Percentiles rank a stretch among this genome's conserved stretches.
These are phyloP conservation scores for Pyrenophora teres DNA, from an alignment of 2,329 filamentous ascomycete species.

Conservation along the genomic window DNA sequence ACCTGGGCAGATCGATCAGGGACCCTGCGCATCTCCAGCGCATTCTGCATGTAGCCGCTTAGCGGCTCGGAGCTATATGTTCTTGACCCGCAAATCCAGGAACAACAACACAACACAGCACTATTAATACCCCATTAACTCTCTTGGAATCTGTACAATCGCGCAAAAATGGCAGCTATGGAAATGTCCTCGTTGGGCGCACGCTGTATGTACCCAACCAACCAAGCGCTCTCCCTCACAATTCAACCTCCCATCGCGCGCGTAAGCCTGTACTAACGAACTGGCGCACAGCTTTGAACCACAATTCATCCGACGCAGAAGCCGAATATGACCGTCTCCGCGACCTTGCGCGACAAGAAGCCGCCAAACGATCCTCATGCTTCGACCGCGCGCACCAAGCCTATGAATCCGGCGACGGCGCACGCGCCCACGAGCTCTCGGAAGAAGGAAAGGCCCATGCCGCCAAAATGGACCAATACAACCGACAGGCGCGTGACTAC, in stretches of 20 bases:
- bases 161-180: slow-evolving; percentile 34
- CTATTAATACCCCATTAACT: slow-evolving; percentile 4
- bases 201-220: slow-evolving; percentile 32
- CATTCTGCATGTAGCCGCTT: slow-evolving; percentile 20
- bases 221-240: not conserved
- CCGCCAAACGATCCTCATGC: slow-evolving; percentile 75
- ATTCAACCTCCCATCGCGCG: not conserved
- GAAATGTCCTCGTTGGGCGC: slow-evolving; percentile 45
- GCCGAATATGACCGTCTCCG: slow-evolving; percentile 91
- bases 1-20: slow-evolving; percentile 10
- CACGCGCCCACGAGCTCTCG: slow-evolving; percentile 78
- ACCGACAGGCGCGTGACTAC: slow-evolving; percentile 86
- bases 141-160: slow-evolving; percentile 10
- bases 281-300: slow-evolving; percentile 39
- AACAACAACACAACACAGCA: slow-evolving; percentile 14
- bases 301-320: slow-evolving; percentile 57
- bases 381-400: slow-evolving; percentile 73
- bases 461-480: slow-evolving; percentile 83
- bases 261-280: slow-evolving; percentile 3
- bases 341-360: slow-evolving; percentile 79
- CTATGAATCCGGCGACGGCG: slow-evolving; percentile 82
- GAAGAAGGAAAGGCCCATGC: slow-evolving; percentile 86
- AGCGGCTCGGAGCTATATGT: slow-evolving; percentile 23
- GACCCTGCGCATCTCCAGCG: slow-evolving; percentile 24
- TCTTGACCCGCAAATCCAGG: slow-evolving; percentile 5